Evolutionary conservation across 2,329 filamentous ascomycete genomes (phyloP), one percentile per base, ranked within the genome.

Genomic region (Daldinia eschscholtzii): DNA sequence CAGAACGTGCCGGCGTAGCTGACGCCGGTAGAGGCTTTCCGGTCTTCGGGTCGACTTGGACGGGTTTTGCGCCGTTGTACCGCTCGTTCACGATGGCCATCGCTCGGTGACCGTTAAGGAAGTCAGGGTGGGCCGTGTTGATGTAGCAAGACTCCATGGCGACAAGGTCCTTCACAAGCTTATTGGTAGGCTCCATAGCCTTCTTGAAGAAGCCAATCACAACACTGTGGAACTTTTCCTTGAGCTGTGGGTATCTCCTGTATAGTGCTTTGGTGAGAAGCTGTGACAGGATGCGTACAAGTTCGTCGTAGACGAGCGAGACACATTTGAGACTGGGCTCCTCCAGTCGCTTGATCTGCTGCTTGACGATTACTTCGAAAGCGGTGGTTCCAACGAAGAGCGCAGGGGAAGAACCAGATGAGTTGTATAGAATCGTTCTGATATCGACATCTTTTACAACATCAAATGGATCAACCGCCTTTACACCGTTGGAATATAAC

Each of bases 11-110:
- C 1, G 93, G 93, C 2, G 88, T 87, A 23, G 85, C 86, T 20
- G 86, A 80, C 42, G 87, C 83, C 15, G 92, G 89, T 23, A 99
- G 85, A 44, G 96, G 94, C 86, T 98, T 98, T 80, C 97, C 97
- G 1, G 95, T 98, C 88, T 99, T 99, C 61, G 96, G 96, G 79
- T 99, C 96, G 30, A 99, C 95, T 81, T 98, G 96, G 1, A 94
- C 92, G 18, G 96, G 95, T 82, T 95, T 97, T 56, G 86, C 76
- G 28, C 91, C 87, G 77, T 88, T 92, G 80, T 97, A 92, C 68
- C 93, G 91, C 81, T 99, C 96, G 77, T 98, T 97, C 66, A 99
- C 94, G 72, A 99, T 95, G 10, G 96, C 93, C 96, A 99, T 99
- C 55, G 96, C 95, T 76, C 94, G 91, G 80, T 98, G 95, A 28